Base-by-base conservation (phyloP, 305 asterid species). In the Withania somnifera region DNA sequence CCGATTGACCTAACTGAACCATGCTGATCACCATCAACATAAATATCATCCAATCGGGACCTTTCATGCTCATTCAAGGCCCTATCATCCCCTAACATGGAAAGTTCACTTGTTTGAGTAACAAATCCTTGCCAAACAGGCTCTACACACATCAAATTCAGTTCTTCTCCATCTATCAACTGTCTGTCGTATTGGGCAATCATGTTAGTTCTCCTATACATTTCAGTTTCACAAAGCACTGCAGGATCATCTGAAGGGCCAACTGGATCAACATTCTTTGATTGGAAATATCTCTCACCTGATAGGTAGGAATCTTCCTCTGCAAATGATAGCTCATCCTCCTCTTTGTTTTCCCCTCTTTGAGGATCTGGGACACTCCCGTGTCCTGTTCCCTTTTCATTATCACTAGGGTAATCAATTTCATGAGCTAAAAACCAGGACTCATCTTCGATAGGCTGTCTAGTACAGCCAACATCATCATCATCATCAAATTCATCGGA, bases 391-490 rank as follows among this genome's bases (percentile, higher is more conserved):
- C 88, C 91, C 86, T 93, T 93, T 84, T 92, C 97, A 66, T 88
- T 90, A 87, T 93, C 97, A 80, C 95, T 93, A 61, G 98, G 97
- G 87, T 93, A 92, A 87, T 93, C 97, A 71, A 93, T 87, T 89
- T 93, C 97, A 86, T 93, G 97, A 1, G 97, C 95, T 82, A 92
- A 86, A 88, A 93, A 93, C 97, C 97, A 93, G 83, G 93, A 84
- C 88, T 93, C 98, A 47, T 93, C 98, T 88, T 93, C 97, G 56
- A 93, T 93, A 83, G 97, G 98, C 84, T 93, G 97, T 76, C 95
- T 89, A 86, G 85, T 92, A 82, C 92, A 93, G 79, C 97, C 98
- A 34, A 90, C 92, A 84, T 93, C 98, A 1, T 93, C 98, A 24
- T 93, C 97, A 28, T 92, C 97, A 64, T 92, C 95, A 79, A 91